These are phyloP conservation scores for Vitis labrusca DNA, from an alignment of 164 flowering plant species.

Conservation along the genomic window DNA sequence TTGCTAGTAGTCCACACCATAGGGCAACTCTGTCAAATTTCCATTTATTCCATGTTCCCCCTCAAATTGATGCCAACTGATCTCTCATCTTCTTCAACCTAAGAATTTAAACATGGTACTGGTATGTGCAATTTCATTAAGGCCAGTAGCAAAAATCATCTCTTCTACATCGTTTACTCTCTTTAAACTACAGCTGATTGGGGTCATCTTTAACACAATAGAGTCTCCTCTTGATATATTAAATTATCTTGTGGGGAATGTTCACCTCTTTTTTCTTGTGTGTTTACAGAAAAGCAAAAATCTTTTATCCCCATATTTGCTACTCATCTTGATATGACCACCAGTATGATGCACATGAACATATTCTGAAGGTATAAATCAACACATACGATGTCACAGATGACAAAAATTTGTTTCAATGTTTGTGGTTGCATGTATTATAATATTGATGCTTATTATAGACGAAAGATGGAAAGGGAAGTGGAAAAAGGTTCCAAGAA, in stretches of 20 bases:
- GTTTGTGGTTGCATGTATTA: constrained; percentile 67
- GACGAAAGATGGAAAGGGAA: constrained; percentile 64
- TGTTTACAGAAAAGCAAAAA: background rate
- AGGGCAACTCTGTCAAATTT: too few species aligned
- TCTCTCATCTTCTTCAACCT: too few species aligned
- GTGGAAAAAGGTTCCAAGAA: constrained; percentile 62
- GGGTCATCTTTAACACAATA: too few species aligned
- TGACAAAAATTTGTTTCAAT: background rate
- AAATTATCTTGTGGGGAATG: background rate
- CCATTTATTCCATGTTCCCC: too few species aligned
- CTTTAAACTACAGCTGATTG: too few species aligned
- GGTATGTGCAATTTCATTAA: too few species aligned
- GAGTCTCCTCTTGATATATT: background rate
- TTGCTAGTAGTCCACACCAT: too few species aligned
- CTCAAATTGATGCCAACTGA: too few species aligned
- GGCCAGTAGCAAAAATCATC: too few species aligned
- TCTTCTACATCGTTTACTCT: too few species aligned
- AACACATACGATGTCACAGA: too few species aligned
- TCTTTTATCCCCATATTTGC: background rate
- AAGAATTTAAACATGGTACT: too few species aligned
- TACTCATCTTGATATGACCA: background rate
- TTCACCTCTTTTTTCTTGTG: background rate
- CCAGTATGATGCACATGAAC: background rate
- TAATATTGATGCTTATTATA: constrained; percentile 78
- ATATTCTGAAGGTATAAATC: background rate